A percentile compares a stretch with the other conserved stretches of the same genome.
phyloP scores from a whole-genome alignment of 441 rosid genomes.

The Adansonia rubrostipa region DNA sequence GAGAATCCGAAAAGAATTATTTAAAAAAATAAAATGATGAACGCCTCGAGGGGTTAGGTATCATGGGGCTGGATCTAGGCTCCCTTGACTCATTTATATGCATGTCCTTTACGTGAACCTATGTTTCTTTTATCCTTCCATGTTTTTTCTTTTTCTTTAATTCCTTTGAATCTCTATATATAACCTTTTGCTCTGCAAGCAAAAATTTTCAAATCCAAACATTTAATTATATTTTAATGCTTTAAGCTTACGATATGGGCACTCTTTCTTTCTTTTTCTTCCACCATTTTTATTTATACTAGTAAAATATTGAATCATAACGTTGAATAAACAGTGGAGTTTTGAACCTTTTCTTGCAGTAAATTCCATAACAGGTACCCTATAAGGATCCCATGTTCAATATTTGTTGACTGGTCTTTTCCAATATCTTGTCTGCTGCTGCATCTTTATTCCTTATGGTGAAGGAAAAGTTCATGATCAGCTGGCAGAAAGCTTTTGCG shows the following conservation, averaged over 20 bases:
- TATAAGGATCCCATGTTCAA: not conserved
- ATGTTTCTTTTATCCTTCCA: conserved; percentile 10
- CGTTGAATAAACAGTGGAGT: conserved; percentile 8
- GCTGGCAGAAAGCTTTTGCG: conserved; percentile 28
- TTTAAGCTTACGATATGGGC: not conserved
- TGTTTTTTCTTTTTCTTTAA: conserved; percentile 28
- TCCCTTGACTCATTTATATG: conserved; percentile 23
- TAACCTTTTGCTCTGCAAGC: conserved; percentile 23
- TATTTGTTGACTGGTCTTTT: conserved; percentile 31
- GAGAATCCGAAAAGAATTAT: not conserved
- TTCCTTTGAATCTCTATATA: conserved; percentile 34
- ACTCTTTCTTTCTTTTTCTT: not conserved
- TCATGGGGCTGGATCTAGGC: conserved; percentile 27
- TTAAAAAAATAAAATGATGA: conserved; percentile 1
- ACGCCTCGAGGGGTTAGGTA: conserved; percentile 36
- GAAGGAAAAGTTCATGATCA: conserved; percentile 20
- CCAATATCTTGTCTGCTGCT: conserved; percentile 26
- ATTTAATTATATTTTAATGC: conserved; percentile 6
- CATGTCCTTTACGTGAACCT: conserved; percentile 31
- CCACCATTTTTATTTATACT: not conserved
- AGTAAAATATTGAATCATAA: not conserved
- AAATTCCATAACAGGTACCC: not conserved
- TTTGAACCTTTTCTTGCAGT: not conserved
- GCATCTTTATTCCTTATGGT: conserved; percentile 17
- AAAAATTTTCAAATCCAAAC: not conserved